A percentile compares a stretch with the other conserved stretches of the same genome.
Evolutionary conservation across 495 filamentous ascomycete genomes (phyloP).

Genomic region (Terfezia claveryi): DNA sequence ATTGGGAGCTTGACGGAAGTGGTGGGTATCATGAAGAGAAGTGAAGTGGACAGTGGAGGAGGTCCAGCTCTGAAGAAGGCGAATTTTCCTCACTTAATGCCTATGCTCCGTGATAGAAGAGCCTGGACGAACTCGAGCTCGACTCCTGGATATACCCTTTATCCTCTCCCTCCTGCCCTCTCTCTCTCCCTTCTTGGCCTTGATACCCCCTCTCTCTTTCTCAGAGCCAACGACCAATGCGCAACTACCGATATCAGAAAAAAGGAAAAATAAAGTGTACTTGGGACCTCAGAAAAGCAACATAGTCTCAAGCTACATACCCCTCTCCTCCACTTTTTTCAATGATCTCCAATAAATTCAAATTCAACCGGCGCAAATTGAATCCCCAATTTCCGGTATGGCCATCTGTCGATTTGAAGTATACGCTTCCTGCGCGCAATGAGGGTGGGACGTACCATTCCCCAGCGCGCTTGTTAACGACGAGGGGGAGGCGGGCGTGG

Average conservation of each 20-base stretch:
- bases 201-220: not conserved
- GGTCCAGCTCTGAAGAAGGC: too few species aligned
- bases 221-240: not conserved
- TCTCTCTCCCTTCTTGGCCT: too few species aligned
- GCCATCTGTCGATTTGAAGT: slow-evolving; percentile 97
- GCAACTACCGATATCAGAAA: not conserved
- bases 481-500: slow-evolving; percentile 37
- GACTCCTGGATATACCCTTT: too few species aligned
- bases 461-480: slow-evolving; percentile 84
- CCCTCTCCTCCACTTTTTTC: slow-evolving; percentile 32
- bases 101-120: too few species aligned
- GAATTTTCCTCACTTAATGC: too few species aligned
- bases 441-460: slow-evolving; percentile 76
- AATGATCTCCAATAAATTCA: slow-evolving; percentile 48
- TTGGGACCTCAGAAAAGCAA: too few species aligned
- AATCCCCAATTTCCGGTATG: slow-evolving; percentile 80
- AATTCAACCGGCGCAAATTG: slow-evolving; percentile 59
- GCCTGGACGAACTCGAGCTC: too few species aligned
- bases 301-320: too few species aligned
- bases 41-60: too few species aligned
- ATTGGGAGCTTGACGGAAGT: too few species aligned
- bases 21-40: too few species aligned
- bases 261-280: not conserved
- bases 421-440: slow-evolving; percentile 36
- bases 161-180: too few species aligned